Evolutionary conservation across 2,329 filamentous ascomycete species (phyloP).

Genomic region (Fonsecaea nubica): DNA sequence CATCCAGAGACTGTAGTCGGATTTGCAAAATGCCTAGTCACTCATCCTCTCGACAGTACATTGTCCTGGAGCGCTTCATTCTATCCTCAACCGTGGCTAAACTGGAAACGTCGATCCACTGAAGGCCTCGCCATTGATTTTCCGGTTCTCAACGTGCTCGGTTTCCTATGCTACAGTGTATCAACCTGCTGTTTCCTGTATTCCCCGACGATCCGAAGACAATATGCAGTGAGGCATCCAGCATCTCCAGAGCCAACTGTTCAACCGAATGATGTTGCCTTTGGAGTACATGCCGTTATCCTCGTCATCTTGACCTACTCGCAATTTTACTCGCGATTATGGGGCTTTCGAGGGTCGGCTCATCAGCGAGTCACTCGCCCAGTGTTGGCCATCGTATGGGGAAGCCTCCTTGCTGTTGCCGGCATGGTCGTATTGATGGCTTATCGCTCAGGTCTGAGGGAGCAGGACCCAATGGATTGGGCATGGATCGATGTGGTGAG

Average conservation of each 20-base stretch:
- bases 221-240: conserved; percentile 83
- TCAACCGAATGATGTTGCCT: conserved; percentile 86
- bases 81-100: conserved; percentile 87
- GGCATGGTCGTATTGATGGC: conserved; percentile 52
- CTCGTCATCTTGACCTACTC: conserved; percentile 75
- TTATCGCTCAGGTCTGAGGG: conserved; percentile 49
- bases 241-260: conserved; percentile 79
- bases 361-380: conserved; percentile 63
- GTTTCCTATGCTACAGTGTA: conserved; percentile 71
- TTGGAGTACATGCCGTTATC: conserved; percentile 80
- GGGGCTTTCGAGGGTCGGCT: conserved; percentile 73
- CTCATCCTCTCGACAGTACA: conserved; percentile 44
- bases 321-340: conserved; percentile 74
- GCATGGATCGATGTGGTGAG: conserved; percentile 70
- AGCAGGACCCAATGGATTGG: conserved; percentile 59
- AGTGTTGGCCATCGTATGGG: conserved; percentile 73
- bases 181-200: conserved; percentile 79
- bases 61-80: conserved; percentile 85
- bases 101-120: conserved; percentile 77
- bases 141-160: conserved; percentile 71
- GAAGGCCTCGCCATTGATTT: conserved; percentile 88
- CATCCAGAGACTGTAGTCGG: neutral
- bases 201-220: conserved; percentile 74
- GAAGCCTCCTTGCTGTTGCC: conserved; percentile 61
- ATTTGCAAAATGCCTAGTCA: neutral